Evolutionary conservation across 805 yeast genomes (phyloP).

Genomic region (Candida boleticola): DNA sequence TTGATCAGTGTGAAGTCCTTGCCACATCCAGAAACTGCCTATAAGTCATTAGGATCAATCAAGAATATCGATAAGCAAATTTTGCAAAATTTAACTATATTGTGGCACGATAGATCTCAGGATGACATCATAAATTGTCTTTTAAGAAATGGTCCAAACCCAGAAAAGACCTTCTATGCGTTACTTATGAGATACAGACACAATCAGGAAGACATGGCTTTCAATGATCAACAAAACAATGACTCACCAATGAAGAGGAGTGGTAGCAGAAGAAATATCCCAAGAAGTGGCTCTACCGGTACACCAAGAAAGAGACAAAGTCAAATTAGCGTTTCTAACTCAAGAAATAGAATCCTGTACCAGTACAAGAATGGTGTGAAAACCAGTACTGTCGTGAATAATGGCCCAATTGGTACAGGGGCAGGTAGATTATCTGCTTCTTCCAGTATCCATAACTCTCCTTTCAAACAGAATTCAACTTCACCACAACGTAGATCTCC

Average conservation of each 20-base stretch:
- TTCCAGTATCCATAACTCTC: slow-evolving; percentile 30
- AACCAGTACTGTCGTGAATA: slow-evolving; percentile 6
- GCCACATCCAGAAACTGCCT: slow-evolving; percentile 56
- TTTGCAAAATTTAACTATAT: slow-evolving; percentile 51
- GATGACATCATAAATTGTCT: slow-evolving; percentile 37
- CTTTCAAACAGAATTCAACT: slow-evolving; percentile 7
- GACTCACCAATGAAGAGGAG: slow-evolving; percentile 1
- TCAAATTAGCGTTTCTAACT: slow-evolving; percentile 33
- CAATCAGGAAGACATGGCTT: slow-evolving; percentile 28
- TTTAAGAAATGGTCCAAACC: slow-evolving; percentile 38
- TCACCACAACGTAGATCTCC: slow-evolving; percentile 14
- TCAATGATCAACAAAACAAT: background rate
- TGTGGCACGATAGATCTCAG: slow-evolving; percentile 55
- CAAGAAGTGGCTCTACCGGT: slow-evolving; percentile 16
- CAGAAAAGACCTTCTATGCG: slow-evolving; percentile 47
- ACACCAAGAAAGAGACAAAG: slow-evolving; percentile 26
- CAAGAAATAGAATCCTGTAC: slow-evolving; percentile 35
- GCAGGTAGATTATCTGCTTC: slow-evolving; percentile 24
- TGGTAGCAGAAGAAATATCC: slow-evolving; percentile 11
- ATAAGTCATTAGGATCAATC: slow-evolving; percentile 46
- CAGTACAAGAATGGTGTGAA: slow-evolving; percentile 34
- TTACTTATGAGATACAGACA: slow-evolving; percentile 44
- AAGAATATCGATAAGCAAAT: slow-evolving; percentile 52
- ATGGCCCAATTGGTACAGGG: slow-evolving; percentile 10
- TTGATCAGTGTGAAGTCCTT: slow-evolving; percentile 43